These are phyloP conservation scores for Lepidium africanum DNA, from an alignment of 345 rosid species.

Conservation along the genomic window DNA sequence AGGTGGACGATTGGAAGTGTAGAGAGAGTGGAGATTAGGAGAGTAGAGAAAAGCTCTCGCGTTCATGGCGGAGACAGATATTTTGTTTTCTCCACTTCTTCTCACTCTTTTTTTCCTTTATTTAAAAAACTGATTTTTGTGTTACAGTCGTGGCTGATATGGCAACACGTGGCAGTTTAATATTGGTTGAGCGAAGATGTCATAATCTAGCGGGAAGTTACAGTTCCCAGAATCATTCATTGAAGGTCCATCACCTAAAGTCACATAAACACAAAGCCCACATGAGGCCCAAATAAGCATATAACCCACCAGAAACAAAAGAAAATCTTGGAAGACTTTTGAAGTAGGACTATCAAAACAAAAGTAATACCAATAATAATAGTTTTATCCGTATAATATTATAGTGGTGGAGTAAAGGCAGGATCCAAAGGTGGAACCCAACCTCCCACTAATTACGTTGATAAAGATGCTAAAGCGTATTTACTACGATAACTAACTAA, in stretches of 20 bases:
- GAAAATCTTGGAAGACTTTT: background rate
- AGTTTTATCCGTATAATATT: background rate
- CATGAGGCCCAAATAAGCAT: background rate
- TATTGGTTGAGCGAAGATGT: background rate
- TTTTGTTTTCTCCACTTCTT: slow-evolving; percentile 13
- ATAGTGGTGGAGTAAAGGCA: background rate
- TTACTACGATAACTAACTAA: background rate
- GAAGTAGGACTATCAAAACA: background rate
- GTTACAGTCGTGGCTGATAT: slow-evolving; percentile 36
- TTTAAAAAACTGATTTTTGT: slow-evolving; percentile 19
- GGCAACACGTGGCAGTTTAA: slow-evolving; percentile 41
- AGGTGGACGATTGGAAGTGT: slow-evolving; percentile 28
- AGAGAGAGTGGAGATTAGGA: slow-evolving; percentile 34
- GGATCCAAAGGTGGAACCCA: slow-evolving; percentile 2
- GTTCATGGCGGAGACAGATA: slow-evolving; percentile 44
- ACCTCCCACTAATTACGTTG: slow-evolving; percentile 14
- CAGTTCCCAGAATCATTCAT: slow-evolving; percentile 22
- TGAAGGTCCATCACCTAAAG: no score
- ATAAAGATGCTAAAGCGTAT: background rate
- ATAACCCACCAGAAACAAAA: background rate
- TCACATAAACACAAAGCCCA: slow-evolving; percentile 10
- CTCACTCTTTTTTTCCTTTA: slow-evolving; percentile 2
- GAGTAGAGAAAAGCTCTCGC: slow-evolving; percentile 51
- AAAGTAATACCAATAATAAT: background rate
- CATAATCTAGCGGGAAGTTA: slow-evolving; percentile 29